Evolutionary conservation across 805 yeast genomes (phyloP).

Genomic region (Cyberlindnera nakhonratchasimensis): DNA sequence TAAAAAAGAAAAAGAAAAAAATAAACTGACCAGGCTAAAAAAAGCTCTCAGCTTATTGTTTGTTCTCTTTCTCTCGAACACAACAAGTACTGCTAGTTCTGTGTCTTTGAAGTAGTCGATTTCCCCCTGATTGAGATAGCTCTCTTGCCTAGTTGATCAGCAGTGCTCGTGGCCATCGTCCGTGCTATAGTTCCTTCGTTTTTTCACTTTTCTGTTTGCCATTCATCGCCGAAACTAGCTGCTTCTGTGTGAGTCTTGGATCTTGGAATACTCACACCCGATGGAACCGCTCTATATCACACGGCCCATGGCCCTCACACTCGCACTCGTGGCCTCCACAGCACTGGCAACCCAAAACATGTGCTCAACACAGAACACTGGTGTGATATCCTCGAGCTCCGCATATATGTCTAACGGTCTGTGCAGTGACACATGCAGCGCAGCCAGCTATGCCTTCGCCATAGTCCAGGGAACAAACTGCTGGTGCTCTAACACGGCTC

Average conservation of each 20-base stretch:
- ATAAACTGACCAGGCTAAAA: neutral
- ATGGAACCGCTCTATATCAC: conserved; percentile 15
- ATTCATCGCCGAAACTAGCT: neutral
- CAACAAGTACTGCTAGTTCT: too few species aligned
- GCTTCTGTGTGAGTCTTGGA: too few species aligned
- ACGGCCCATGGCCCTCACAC: conserved; percentile 5
- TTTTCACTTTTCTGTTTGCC: too few species aligned
- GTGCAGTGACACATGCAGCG: conserved; percentile 44
- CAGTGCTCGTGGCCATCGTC: too few species aligned
- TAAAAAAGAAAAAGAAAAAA: neutral
- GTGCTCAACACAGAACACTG: conserved; percentile 42
- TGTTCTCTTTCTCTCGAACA: too few species aligned
- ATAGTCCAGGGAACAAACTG: conserved; percentile 49
- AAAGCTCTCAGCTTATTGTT: neutral
- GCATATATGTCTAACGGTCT: conserved; percentile 45
- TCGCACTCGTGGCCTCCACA: conserved; percentile 1
- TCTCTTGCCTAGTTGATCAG: too few species aligned
- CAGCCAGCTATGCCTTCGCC: conserved; percentile 45
- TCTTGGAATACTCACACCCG: neutral
- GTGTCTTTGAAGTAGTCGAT: too few species aligned
- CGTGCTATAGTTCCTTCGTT: too few species aligned
- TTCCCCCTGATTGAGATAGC: too few species aligned
- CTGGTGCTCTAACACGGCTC: conserved; percentile 59
- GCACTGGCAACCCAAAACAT: conserved; percentile 1
- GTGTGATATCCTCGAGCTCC: conserved; percentile 18